These are phyloP conservation scores for Zymoseptoria ardabiliae DNA, from an alignment of 2,329 filamentous ascomycete species.

Conservation along the genomic window DNA sequence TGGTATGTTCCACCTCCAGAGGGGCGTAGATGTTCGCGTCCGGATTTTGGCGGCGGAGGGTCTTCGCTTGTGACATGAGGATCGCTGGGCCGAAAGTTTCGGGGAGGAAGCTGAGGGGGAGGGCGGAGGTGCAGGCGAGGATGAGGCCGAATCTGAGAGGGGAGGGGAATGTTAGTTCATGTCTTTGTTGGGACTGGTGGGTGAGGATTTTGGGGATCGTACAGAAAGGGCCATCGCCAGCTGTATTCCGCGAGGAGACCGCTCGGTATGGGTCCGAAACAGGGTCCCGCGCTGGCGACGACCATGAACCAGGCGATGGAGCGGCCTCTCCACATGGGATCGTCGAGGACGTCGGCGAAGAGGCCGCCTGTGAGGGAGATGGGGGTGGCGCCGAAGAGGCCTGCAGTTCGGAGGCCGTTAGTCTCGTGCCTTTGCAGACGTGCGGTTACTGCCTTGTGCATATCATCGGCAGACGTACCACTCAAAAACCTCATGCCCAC, in stretches of 20 bases:
- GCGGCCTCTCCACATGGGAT: conserved; percentile 9
- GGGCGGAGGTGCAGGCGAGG: conserved; percentile 5
- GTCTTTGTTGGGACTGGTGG: too few relatives aligned
- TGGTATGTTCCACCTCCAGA: conserved; percentile 54
- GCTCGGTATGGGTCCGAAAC: conserved; percentile 6
- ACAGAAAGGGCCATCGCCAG: conserved; percentile 15
- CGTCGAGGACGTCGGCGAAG: conserved; percentile 13
- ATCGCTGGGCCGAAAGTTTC: conserved; percentile 38
- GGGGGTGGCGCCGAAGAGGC: conserved; percentile 11
- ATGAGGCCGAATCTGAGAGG: conserved; percentile 8
- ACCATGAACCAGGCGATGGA: conserved; percentile 16
- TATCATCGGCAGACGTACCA: background rate
- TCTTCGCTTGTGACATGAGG: conserved; percentile 39
- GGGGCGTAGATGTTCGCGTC: conserved; percentile 49
- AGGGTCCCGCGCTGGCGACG: conserved; percentile 10
- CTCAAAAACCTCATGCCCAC: conserved; percentile 11
- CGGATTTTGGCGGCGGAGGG: conserved; percentile 46
- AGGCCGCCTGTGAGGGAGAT: conserved; percentile 14
- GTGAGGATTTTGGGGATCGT: background rate
- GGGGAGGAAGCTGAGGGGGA: conserved; percentile 27
- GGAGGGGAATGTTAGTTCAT: too few relatives aligned
- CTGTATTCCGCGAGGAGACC: conserved; percentile 9
- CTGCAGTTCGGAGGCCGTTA: background rate
- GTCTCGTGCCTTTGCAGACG: too few relatives aligned
- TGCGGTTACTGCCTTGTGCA: too few relatives aligned